Evolutionary conservation across 257 asterid genomes (phyloP).

Genomic region (Scutellaria barbata): DNA sequence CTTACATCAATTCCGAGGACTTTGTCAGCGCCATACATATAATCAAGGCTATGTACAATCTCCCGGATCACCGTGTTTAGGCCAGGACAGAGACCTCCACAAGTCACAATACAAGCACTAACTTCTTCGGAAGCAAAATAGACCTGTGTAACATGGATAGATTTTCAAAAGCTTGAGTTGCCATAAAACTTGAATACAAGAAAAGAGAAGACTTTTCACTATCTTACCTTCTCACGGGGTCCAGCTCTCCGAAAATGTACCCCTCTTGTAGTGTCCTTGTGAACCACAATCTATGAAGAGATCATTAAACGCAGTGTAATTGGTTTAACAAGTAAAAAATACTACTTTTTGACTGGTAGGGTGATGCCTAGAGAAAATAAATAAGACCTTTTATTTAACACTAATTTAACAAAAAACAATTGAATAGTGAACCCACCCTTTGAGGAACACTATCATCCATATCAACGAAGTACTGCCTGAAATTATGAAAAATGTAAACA

Average conservation of each 20-base stretch:
- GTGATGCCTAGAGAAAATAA: not conserved
- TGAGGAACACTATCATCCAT: slow-evolving; percentile 60
- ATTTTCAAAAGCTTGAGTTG: slow-evolving; percentile 32
- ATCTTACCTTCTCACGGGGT: slow-evolving; percentile 56
- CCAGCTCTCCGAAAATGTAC: slow-evolving; percentile 67
- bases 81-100: slow-evolving; percentile 83
- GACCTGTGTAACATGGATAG: slow-evolving; percentile 47
- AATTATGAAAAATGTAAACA: slow-evolving; percentile 24
- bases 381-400: slow-evolving; percentile 16
- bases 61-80: slow-evolving; percentile 79
- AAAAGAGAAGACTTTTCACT: not conserved
- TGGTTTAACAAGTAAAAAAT: slow-evolving; percentile 8
- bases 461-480: slow-evolving; percentile 63
- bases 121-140: slow-evolving; percentile 64
- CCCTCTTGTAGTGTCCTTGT: slow-evolving; percentile 57
- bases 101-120: slow-evolving; percentile 72
- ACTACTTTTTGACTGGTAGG: not conserved
- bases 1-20: slow-evolving; percentile 72
- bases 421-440: slow-evolving; percentile 45
- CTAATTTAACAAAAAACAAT: slow-evolving; percentile 3
- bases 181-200: slow-evolving; percentile 25
- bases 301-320: slow-evolving; percentile 25
- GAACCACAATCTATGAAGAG: slow-evolving; percentile 52
- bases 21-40: slow-evolving; percentile 62
- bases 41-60: slow-evolving; percentile 68